Evolutionary conservation across 495 filamentous ascomycete genomes (phyloP).

Genomic region (Podospora anserina): DNA sequence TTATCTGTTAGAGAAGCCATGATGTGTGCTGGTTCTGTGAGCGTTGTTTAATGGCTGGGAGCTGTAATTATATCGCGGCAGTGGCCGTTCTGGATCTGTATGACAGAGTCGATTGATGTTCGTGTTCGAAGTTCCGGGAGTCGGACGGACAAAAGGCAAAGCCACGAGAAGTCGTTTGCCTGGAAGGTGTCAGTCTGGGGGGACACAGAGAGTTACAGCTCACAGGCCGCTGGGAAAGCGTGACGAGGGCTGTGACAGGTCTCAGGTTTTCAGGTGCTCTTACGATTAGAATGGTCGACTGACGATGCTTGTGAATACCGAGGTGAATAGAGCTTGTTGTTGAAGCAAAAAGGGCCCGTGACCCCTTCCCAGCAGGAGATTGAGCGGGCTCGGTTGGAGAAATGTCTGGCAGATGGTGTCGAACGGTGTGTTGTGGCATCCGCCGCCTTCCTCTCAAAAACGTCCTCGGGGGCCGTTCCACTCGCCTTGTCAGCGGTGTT

Average conservation of each 20-base stretch:
- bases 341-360: constrained; percentile 14
- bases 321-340: constrained; percentile 3
- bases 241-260: constrained; percentile 18
- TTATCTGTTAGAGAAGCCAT: constrained; percentile 30
- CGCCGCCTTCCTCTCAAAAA: background rate
- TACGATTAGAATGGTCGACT: constrained; percentile 1
- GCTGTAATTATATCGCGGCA: constrained; percentile 28
- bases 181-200: constrained; percentile 21
- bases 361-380: constrained; percentile 29
- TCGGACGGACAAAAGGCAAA: background rate
- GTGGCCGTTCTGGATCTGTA: constrained; percentile 5
- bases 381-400: constrained; percentile 7
- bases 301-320: constrained; percentile 11
- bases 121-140: background rate
- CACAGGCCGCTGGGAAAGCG: constrained; percentile 10
- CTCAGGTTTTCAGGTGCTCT: background rate
- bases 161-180: background rate
- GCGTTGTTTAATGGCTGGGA: constrained; percentile 15
- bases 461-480: constrained; percentile 12
- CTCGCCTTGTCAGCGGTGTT: constrained; percentile 10
- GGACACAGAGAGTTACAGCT: constrained; percentile 7
- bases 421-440: background rate
- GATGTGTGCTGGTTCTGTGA: background rate
- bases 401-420: background rate
- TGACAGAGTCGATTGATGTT: background rate